phyloP scores from a whole-genome alignment of 1,139 yeast genomes.

The Trichomonascaceae sp. region DNA sequence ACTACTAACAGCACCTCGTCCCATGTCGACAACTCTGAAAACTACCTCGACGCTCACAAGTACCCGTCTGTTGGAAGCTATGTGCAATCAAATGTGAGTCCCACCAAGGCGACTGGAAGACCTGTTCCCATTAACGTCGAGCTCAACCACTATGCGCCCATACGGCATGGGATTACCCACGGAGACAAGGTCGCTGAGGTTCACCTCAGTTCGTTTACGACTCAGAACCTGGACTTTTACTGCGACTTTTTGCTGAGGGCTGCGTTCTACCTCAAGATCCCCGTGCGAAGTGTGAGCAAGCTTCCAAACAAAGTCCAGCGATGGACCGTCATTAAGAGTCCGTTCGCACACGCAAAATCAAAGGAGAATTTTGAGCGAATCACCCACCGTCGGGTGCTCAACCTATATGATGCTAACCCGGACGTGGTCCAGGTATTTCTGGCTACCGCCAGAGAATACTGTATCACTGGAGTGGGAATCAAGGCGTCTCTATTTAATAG shows the following conservation, averaged over 20 bases:
- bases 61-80: constrained; percentile 16
- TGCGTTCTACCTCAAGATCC: constrained; percentile 81
- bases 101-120: constrained; percentile 22
- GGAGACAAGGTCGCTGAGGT: constrained; percentile 58
- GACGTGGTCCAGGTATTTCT: constrained; percentile 77
- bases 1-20: too few relatives aligned
- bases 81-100: constrained; percentile 15
- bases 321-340: constrained; percentile 89
- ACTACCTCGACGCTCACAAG: constrained; percentile 10
- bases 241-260: constrained; percentile 82
- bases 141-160: constrained; percentile 70
- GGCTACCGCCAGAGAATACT: constrained; percentile 64
- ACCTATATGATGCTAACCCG: constrained; percentile 74
- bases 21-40: constrained; percentile 12
- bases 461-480: constrained; percentile 72
- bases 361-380: constrained; percentile 89
- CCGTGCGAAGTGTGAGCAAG: constrained; percentile 58
- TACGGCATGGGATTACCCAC: constrained; percentile 52
- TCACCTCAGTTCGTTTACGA: constrained; percentile 59
- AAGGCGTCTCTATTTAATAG: constrained; percentile 55
- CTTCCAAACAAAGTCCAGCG: constrained; percentile 63
- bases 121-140: constrained; percentile 79
- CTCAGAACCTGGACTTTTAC: constrained; percentile 57
- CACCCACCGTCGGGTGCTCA: constrained; percentile 61
- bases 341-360: constrained; percentile 88